Conservation (phyloP, 306 rosid species). For the Begonia loranthoides region DNA sequence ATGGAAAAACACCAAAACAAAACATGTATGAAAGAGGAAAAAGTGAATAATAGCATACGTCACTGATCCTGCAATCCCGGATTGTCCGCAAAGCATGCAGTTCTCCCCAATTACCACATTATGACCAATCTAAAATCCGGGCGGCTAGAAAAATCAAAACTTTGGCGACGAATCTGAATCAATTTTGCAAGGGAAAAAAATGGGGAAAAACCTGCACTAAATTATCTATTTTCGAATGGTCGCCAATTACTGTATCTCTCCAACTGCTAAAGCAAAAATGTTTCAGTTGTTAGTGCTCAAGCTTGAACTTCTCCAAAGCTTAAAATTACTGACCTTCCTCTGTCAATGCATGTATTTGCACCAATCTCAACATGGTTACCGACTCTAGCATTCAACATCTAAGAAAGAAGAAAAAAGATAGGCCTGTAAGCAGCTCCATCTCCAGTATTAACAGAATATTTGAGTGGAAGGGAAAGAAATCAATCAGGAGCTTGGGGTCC, state of each 20-base stretch:
- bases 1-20: conserved; percentile 2
- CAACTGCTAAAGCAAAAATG: conserved; percentile 41
- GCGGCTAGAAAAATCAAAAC: conserved; percentile 16
- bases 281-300: conserved; percentile 11
- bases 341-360: conserved; percentile 83
- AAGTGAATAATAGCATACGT: conserved; percentile 38
- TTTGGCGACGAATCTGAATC: neutral
- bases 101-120: conserved; percentile 71
- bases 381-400: conserved; percentile 65
- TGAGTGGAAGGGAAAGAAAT: neutral
- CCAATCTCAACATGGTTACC: conserved; percentile 79
- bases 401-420: conserved; percentile 16
- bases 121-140: conserved; percentile 58
- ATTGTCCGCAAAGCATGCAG: conserved; percentile 95
- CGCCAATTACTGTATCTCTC: conserved; percentile 83
- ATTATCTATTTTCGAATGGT: conserved; percentile 77
- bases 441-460: conserved; percentile 1
- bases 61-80: conserved; percentile 90
- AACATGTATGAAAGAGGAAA: neutral
- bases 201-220: conserved; percentile 73
- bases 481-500: no score
- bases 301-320: conserved; percentile 7
- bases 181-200: conserved; percentile 5
- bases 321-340: conserved; percentile 63
- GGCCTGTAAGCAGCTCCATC: conserved; percentile 4